Percentiles rank a stretch among this genome's conserved stretches.
Evolutionary conservation across 2,329 filamentous ascomycete genomes (phyloP).

Genomic region (Thermoascus crustaceus): DNA sequence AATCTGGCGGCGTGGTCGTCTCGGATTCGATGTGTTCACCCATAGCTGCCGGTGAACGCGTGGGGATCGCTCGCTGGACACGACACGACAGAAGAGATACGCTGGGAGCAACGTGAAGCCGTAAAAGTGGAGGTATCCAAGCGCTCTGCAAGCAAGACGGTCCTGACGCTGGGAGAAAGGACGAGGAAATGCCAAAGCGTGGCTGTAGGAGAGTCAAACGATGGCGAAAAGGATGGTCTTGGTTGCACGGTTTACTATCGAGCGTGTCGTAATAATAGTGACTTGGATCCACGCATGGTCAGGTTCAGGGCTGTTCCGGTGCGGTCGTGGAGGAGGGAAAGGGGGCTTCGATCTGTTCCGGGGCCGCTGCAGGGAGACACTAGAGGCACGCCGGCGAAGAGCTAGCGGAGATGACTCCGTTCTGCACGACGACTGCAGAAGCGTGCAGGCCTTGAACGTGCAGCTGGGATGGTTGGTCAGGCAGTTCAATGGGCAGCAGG

Average conservation of each 20-base stretch:
- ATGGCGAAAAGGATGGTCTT: too few species aligned
- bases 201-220: too few species aligned
- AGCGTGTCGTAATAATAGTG: neutral
- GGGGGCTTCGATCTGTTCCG: neutral
- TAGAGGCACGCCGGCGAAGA: conserved; percentile 1
- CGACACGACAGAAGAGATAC: too few species aligned
- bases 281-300: neutral
- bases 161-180: neutral
- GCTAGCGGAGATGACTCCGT: neutral
- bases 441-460: too few species aligned
- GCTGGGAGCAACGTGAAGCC: too few species aligned
- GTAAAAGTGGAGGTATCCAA: too few species aligned
- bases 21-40: conserved; percentile 10
- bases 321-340: neutral
- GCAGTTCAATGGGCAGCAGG: too few species aligned
- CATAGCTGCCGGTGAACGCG: conserved; percentile 4
- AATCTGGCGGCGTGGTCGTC: conserved; percentile 12
- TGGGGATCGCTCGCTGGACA: conserved; percentile 1
- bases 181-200: too few species aligned
- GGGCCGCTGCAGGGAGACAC: neutral
- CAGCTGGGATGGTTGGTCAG: too few species aligned
- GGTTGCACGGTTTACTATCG: neutral
- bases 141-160: neutral
- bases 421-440: too few species aligned
- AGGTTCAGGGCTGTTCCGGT: too few species aligned